A percentile compares a stretch with the other conserved stretches of the same genome.
phyloP scores from a whole-genome alignment of 2,329 filamentous ascomycete species.

The Fusarium sp. region DNA sequence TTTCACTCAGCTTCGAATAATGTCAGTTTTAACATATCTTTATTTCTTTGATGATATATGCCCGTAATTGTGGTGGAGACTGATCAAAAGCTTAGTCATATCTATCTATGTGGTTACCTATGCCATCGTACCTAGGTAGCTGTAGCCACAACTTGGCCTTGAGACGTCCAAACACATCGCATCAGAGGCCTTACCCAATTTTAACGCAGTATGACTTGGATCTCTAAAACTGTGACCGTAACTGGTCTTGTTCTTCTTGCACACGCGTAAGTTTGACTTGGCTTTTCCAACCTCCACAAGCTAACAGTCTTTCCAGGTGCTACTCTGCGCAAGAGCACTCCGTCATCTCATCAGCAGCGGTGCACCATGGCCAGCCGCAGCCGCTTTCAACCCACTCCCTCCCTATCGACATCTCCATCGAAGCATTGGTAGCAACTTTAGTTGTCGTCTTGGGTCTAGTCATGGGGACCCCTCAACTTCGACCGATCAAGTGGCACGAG shows the following conservation, averaged over 20 bases:
- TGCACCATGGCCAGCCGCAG: conserved; percentile 59
- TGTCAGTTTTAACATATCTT: neutral
- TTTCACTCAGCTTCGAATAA: neutral
- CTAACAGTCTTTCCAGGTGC: conserved; percentile 69
- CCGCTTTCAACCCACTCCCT: conserved; percentile 63
- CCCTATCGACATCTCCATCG: conserved; percentile 87
- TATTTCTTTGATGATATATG: neutral
- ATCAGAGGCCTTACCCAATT: conserved; percentile 11
- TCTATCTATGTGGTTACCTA: neutral
- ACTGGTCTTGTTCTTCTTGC: conserved; percentile 83
- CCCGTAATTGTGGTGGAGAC: neutral
- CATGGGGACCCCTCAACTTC: conserved; percentile 78
- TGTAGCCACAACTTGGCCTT: conserved; percentile 42
- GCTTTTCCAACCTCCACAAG: conserved; percentile 6
- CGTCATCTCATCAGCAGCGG: conserved; percentile 71
- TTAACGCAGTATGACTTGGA: conserved; percentile 71
- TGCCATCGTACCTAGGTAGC: conserved; percentile 12
- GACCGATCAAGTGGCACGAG: conserved; percentile 85
- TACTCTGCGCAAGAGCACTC: conserved; percentile 97
- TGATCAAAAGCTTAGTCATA: conserved; percentile 42
- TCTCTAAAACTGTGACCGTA: conserved; percentile 77
- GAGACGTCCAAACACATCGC: conserved; percentile 18
- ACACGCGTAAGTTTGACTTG: conserved; percentile 77
- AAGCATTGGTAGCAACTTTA: conserved; percentile 84
- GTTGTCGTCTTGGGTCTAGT: conserved; percentile 88